These are phyloP conservation scores for Scleromitrula shiraiana DNA, from an alignment of 2,329 filamentous ascomycete species.

Conservation along the genomic window DNA sequence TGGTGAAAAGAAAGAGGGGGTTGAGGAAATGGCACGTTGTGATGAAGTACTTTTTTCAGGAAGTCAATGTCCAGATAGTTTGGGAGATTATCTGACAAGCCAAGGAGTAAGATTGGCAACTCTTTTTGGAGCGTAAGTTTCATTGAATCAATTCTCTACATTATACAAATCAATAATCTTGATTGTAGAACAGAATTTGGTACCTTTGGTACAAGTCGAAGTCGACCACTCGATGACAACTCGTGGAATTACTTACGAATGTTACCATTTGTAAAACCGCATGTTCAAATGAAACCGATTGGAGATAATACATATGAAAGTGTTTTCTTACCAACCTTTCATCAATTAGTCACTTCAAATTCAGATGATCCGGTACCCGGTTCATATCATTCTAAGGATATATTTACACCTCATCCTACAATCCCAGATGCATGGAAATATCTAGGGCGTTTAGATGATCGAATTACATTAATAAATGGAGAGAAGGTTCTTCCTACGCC, in stretches of 20 bases:
- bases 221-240: slow-evolving; percentile 38
- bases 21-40: slow-evolving; percentile 37
- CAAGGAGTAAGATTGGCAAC: slow-evolving; percentile 45
- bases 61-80: slow-evolving; percentile 48
- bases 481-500: slow-evolving; percentile 39
- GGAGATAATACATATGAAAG: slow-evolving; percentile 25
- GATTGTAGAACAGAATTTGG: slow-evolving; percentile 46
- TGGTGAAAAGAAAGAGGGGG: slow-evolving; percentile 47
- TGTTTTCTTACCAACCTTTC: slow-evolving; percentile 32
- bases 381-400: slow-evolving; percentile 37
- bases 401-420: slow-evolving; percentile 35
- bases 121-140: slow-evolving; percentile 39
- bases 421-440: slow-evolving; percentile 37
- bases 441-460: slow-evolving; percentile 36
- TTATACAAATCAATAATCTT: background rate
- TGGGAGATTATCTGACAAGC: slow-evolving; percentile 44
- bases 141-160: background rate
- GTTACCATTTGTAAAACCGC: slow-evolving; percentile 5
- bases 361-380: slow-evolving; percentile 34
- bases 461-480: slow-evolving; percentile 38
- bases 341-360: slow-evolving; percentile 33
- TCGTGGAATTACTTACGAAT: slow-evolving; percentile 51
- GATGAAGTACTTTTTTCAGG: slow-evolving; percentile 49
- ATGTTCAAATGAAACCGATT: slow-evolving; percentile 20
- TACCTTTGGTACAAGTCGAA: slow-evolving; percentile 41